phyloP scores from a whole-genome alignment of 139 green algal species.

The Chlorella sp. region DNA sequence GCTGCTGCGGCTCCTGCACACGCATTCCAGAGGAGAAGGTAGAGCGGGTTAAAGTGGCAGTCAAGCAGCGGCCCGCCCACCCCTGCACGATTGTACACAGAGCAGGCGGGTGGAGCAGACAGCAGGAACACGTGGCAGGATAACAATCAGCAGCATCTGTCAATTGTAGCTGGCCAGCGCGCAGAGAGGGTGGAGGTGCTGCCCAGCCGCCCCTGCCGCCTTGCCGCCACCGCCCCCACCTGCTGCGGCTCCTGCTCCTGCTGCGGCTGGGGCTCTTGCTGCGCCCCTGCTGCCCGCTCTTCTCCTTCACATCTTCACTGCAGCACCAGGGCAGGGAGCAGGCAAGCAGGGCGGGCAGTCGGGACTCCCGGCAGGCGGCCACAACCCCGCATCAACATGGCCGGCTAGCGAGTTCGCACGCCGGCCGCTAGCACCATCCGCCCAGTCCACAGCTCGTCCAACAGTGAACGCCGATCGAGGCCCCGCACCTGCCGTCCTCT shows the following conservation, averaged over 20 bases:
- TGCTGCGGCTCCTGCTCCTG: conserved; percentile 11
- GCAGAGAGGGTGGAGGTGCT: neutral
- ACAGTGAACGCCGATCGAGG: neutral
- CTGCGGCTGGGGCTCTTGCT: conserved; percentile 3
- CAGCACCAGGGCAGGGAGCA: neutral
- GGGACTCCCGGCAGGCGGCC: neutral
- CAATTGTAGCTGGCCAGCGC: neutral
- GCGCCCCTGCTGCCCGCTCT: neutral
- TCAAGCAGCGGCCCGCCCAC: neutral
- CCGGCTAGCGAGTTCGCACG: neutral
- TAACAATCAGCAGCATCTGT: too few species aligned
- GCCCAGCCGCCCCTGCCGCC: neutral
- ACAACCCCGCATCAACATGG: conserved; percentile 18
- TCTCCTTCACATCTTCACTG: neutral
- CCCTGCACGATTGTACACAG: too few species aligned
- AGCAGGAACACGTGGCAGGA: too few species aligned
- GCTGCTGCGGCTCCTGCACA: conserved; percentile 11
- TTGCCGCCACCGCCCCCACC: neutral
- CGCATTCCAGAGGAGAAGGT: neutral
- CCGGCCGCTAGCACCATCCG: too few species aligned
- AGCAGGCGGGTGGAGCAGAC: too few species aligned
- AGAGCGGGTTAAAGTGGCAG: neutral
- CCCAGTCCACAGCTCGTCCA: neutral
- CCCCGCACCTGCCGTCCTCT: conserved; percentile 5
- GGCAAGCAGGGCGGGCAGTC: neutral